Percentiles rank a stretch among this genome's conserved stretches.
phyloP scores from a whole-genome alignment of 2,329 filamentous ascomycete species.

The Ilyonectria sp. region DNA sequence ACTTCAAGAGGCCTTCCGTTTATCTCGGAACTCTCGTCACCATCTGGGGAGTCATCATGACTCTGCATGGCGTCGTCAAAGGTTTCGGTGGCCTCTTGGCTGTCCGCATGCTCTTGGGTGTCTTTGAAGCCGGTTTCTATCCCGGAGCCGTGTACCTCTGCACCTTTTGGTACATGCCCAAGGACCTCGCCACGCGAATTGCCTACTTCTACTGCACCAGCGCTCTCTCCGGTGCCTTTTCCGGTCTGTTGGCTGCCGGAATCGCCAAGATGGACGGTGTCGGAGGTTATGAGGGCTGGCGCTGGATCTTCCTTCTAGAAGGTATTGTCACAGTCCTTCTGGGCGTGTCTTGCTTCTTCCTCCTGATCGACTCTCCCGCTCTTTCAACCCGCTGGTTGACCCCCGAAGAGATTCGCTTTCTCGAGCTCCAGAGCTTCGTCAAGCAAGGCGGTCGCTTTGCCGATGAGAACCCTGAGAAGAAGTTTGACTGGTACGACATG shows the following conservation, averaged over 20 bases:
- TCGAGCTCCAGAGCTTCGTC: constrained; percentile 48
- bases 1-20: constrained; percentile 69
- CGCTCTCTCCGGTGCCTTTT: constrained; percentile 65
- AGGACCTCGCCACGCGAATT: constrained; percentile 46
- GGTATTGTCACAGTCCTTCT: constrained; percentile 65
- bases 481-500: constrained; percentile 44
- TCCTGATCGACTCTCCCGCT: constrained; percentile 59
- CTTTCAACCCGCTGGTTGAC: constrained; percentile 53
- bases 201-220: constrained; percentile 47
- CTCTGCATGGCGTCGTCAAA: constrained; percentile 44
- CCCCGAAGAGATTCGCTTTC: constrained; percentile 53
- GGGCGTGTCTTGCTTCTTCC: constrained; percentile 58
- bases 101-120: constrained; percentile 47
- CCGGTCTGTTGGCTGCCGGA: constrained; percentile 38
- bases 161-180: constrained; percentile 51
- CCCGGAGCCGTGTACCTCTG: constrained; percentile 49
- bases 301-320: constrained; percentile 71
- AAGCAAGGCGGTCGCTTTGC: constrained; percentile 49
- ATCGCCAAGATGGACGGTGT: constrained; percentile 44
- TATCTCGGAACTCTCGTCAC: constrained; percentile 78
- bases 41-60: constrained; percentile 54
- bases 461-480: constrained; percentile 35
- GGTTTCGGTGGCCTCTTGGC: constrained; percentile 49
- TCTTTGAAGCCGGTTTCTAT: constrained; percentile 55
- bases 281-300: constrained; percentile 70